phyloP scores from a whole-genome alignment of 2,329 filamentous ascomycete species.

The Calonectria montana region DNA sequence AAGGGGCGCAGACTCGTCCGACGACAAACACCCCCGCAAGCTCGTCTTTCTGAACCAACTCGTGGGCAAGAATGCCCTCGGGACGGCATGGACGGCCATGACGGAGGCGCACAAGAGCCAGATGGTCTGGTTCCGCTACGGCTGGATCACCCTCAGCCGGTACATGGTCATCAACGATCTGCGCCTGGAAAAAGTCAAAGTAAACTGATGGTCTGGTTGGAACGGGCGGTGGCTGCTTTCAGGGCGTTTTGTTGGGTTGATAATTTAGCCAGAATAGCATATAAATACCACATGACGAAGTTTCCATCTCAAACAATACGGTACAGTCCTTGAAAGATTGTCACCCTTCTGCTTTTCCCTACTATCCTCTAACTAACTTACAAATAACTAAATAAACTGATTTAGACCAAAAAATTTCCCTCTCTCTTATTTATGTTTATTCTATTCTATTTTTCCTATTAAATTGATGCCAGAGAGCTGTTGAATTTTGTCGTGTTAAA shows the following conservation, averaged over 20 bases:
- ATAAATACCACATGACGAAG: background rate
- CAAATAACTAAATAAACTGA: no score
- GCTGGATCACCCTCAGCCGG: constrained; percentile 89
- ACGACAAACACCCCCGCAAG: constrained; percentile 58
- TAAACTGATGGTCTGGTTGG: background rate
- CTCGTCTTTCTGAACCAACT: constrained; percentile 80
- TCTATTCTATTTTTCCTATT: no score
- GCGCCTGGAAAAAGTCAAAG: constrained; percentile 59
- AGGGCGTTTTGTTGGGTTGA: background rate
- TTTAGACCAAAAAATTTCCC: no score
- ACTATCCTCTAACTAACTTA: no score
- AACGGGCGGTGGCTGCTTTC: background rate
- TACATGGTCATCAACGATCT: constrained; percentile 98
- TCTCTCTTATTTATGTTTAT: no score
- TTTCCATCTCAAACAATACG: background rate
- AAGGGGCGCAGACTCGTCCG: constrained; percentile 48
- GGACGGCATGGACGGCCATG: constrained; percentile 84
- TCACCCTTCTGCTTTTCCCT: no score
- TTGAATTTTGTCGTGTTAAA: no score
- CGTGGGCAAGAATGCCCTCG: constrained; percentile 64
- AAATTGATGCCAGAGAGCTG: no score
- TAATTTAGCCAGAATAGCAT: background rate
- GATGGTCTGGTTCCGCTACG: constrained; percentile 98
- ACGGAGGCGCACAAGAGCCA: constrained; percentile 90
- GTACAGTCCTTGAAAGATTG: no score